These are phyloP conservation scores for Silene coronaria DNA, from an alignment of 179 eudicot species.

Conservation along the genomic window DNA sequence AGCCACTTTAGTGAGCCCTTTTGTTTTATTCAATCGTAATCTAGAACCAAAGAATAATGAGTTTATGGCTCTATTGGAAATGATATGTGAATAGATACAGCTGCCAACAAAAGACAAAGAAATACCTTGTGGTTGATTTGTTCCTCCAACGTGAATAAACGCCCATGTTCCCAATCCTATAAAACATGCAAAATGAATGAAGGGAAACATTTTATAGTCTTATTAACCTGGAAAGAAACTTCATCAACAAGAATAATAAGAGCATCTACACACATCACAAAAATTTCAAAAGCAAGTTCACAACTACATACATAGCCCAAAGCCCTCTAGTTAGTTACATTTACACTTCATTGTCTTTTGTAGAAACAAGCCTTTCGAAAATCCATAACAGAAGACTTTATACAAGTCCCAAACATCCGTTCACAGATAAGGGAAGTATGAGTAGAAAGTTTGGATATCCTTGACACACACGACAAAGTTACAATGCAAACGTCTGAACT, in stretches of 20 bases:
- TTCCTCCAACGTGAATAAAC: conserved; percentile 78
- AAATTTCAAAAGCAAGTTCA: neutral
- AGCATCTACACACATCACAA: neutral
- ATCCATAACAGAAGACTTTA: neutral
- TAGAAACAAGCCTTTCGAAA: neutral
- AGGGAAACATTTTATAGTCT: neutral
- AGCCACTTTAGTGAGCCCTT: too few relatives aligned
- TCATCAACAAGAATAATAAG: neutral
- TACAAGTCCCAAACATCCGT: neutral
- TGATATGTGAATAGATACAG: neutral
- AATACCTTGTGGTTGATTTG: conserved; percentile 84
- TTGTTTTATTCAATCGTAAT: too few relatives aligned
- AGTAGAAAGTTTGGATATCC: too few relatives aligned
- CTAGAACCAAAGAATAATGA: too few relatives aligned
- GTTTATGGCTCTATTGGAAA: too few relatives aligned
- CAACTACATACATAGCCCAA: neutral
- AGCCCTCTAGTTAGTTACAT: neutral
- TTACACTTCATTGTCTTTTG: neutral
- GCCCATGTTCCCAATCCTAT: conserved; percentile 72
- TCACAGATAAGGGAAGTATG: neutral
- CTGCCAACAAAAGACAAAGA: neutral
- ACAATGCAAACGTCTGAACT: too few relatives aligned
- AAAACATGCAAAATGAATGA: conserved; percentile 18
- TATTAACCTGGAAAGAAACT: neutral
- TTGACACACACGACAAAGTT: too few relatives aligned